These are phyloP conservation scores for Saccharomycopsis vini DNA, from an alignment of 805 yeast genomes.

Conservation along the genomic window DNA sequence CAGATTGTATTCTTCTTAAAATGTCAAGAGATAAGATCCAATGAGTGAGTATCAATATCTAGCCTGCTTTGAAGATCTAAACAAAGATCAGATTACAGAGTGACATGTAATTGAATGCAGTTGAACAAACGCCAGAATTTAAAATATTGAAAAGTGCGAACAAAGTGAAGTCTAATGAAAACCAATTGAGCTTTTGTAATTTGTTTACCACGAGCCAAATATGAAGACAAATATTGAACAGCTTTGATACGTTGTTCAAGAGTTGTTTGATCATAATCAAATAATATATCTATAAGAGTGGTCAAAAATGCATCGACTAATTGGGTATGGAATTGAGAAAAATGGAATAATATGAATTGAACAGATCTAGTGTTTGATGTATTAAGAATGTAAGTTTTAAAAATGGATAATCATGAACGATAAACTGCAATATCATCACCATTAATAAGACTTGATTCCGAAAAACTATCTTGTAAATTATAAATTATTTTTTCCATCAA, in stretches of 20 bases:
- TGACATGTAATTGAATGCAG: too few species aligned
- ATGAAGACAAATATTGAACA: conserved; percentile 85
- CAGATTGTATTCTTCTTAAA: too few species aligned
- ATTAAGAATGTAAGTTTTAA: conserved; percentile 76
- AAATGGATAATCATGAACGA: conserved; percentile 64
- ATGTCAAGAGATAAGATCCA: too few species aligned
- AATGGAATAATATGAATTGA: conserved; percentile 74
- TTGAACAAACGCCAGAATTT: too few species aligned
- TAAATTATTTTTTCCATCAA: conserved; percentile 51
- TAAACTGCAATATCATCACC: conserved; percentile 64
- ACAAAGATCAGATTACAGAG: too few species aligned
- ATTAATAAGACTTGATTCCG: conserved; percentile 40
- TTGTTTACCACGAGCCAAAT: conserved; percentile 75
- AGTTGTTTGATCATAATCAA: conserved; percentile 55
- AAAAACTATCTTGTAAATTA: conserved; percentile 41
- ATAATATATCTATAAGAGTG: conserved; percentile 72
- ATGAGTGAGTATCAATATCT: too few species aligned
- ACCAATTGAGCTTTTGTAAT: conserved; percentile 64
- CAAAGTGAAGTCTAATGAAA: too few species aligned
- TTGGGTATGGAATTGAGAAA: conserved; percentile 74
- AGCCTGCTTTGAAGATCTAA: too few species aligned
- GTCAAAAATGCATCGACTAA: conserved; percentile 80
- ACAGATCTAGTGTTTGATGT: conserved; percentile 87
- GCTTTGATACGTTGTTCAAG: conserved; percentile 77
- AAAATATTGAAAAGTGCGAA: too few species aligned